Base-by-base conservation (phyloP, 1,139 yeast species). In the Starmera stellimalicola region DNA sequence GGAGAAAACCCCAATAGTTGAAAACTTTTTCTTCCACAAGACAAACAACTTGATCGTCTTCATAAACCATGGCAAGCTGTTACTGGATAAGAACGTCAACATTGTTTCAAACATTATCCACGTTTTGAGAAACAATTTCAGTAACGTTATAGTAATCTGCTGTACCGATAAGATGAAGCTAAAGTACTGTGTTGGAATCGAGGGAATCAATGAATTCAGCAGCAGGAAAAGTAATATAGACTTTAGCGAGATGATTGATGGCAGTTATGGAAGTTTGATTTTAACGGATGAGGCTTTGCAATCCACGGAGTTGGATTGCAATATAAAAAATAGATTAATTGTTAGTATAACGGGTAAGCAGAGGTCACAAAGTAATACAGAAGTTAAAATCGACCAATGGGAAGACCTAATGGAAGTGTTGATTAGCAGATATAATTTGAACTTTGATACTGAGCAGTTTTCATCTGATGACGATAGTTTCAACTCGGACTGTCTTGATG, bases 51-150 rank as follows among this genome's bases (percentile, higher is more conserved):
- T 56, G 35, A 38, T 52, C 3, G 37, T 59, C 4, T 37, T 58
- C 3, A 27, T 60, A 14, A 60, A 62, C 34, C 60, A 42, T 29
- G 35, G 50, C 30, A 33, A 38, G 5, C 37, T 39, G 2, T 36
- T 54, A 1, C 42, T 42, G 7, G 29, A 36, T 0, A 36, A 37
- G 4, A 41, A 55, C 0, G 25, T 45, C 10, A 35, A 42, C 1
- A 46, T 54, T 0, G 34, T 59, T n/a, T 49, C 50, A 35, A 62
- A 62, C 34, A 59, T 61, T 3, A 30, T 55, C 3, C 50, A 45
- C 27, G 58, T 57, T 20, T 32, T 61, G 6, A 29, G 46, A 5
- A 29, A 52, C 24, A 54, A 39, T 25, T 45, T 47, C 17, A 29
- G 33, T 8, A 15, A 31, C 1, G 16, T 40, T 2, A 28, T 30